A percentile compares a stretch with the other conserved stretches of the same genome.
Evolutionary conservation across 1,284 basidiomycete species (phyloP).

Genomic region (Leccinum idahoense): DNA sequence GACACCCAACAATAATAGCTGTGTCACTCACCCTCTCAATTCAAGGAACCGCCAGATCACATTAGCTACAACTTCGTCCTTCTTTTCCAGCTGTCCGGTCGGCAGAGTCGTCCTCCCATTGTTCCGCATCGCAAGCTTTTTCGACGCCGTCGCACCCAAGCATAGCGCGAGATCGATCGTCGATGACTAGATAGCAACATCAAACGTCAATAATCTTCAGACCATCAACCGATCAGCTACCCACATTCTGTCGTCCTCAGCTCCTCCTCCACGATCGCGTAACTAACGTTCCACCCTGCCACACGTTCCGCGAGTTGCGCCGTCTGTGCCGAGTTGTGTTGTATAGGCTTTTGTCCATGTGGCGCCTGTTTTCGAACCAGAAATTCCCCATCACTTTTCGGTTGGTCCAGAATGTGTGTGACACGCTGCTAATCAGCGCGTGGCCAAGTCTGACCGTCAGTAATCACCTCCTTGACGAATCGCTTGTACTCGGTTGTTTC

Average conservation of each 20-base stretch:
- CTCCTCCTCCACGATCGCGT: constrained; percentile 87
- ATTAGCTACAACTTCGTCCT: constrained; percentile 91
- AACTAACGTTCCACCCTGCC: constrained; percentile 89
- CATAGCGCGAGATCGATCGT: constrained; percentile 98
- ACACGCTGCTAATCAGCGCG: constrained; percentile 78
- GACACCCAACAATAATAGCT: neutral
- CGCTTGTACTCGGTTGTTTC: constrained; percentile 92
- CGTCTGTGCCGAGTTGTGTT: constrained; percentile 76
- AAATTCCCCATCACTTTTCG: constrained; percentile 67
- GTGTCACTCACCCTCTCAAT: constrained; percentile 69
- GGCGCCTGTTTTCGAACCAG: constrained; percentile 68
- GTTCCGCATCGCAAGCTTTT: constrained; percentile 76
- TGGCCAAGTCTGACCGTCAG: constrained; percentile 87
- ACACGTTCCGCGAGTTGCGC: constrained; percentile 85
- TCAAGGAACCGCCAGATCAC: constrained; percentile 98
- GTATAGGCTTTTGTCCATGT: constrained; percentile 53
- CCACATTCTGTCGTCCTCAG: constrained; percentile 89
- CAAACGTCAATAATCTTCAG: constrained; percentile 8
- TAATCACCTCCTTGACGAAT: constrained; percentile 94
- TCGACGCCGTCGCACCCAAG: constrained; percentile 81
- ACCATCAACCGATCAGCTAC: constrained; percentile 29
- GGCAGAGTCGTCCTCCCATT: constrained; percentile 47
- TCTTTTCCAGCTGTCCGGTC: constrained; percentile 77
- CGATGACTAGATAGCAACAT: constrained; percentile 56
- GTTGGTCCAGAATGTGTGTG: constrained; percentile 77